Percentiles rank a stretch among this genome's conserved stretches.
These are phyloP conservation scores for Komagataella ulmi DNA, from an alignment of 805 yeast genomes.

Conservation along the genomic window DNA sequence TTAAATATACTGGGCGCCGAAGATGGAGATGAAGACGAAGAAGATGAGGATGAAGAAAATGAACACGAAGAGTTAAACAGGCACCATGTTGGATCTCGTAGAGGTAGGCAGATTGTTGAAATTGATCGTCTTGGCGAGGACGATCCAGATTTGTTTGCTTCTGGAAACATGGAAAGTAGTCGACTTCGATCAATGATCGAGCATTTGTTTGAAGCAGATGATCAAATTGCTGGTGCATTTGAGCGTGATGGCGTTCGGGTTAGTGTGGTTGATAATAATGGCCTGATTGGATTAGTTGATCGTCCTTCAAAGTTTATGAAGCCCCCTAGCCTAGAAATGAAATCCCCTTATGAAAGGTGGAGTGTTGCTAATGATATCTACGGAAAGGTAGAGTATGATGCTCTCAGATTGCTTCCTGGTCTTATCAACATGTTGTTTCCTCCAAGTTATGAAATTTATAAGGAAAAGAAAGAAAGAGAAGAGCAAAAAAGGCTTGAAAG, in stretches of 20 bases:
- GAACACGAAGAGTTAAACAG: conserved; percentile 18
- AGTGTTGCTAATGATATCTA: conserved; percentile 37
- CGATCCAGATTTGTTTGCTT: neutral
- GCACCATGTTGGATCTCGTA: neutral
- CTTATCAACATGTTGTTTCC: conserved; percentile 34
- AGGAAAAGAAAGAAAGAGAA: conserved; percentile 9
- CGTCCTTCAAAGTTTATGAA: neutral
- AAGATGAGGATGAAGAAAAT: conserved; percentile 18
- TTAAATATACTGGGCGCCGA: conserved; percentile 3
- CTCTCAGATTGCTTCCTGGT: conserved; percentile 22
- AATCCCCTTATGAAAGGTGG: conserved; percentile 60
- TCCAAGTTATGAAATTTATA: conserved; percentile 27
- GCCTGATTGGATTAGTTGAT: neutral
- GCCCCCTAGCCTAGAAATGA: conserved; percentile 1
- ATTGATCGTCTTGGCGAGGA: neutral
- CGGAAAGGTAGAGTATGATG: conserved; percentile 19
- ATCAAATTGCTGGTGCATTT: neutral
- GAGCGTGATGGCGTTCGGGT: neutral
- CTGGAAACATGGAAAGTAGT: neutral
- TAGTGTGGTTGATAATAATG: neutral
- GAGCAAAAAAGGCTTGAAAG: conserved; percentile 3
- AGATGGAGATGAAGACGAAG: conserved; percentile 14
- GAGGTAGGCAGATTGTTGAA: neutral
- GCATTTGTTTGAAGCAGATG: neutral
- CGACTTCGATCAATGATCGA: neutral